Evolutionary conservation across 495 filamentous ascomycete species (phyloP).

Genomic region (Lasiosphaeris hirsuta): DNA sequence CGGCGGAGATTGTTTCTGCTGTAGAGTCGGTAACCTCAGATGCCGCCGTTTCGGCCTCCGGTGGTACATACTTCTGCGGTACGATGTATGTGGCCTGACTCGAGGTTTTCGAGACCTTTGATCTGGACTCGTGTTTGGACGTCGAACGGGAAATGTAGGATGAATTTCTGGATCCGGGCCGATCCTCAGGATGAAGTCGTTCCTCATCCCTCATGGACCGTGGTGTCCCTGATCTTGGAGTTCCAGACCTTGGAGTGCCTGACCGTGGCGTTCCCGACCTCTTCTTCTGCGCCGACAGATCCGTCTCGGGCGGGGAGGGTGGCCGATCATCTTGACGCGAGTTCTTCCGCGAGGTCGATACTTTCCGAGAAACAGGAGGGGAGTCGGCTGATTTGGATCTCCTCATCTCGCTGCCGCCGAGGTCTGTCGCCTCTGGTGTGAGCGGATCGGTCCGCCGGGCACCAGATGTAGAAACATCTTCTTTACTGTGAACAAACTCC

Average conservation of each 20-base stretch:
- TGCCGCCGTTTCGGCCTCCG: not conserved
- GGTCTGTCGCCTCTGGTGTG: conserved; percentile 77
- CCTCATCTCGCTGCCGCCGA: conserved; percentile 52
- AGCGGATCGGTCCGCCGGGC: conserved; percentile 52
- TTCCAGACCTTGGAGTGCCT: conserved; percentile 16
- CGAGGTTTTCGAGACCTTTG: conserved; percentile 44
- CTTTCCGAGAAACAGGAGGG: conserved; percentile 20
- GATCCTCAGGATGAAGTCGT: conserved; percentile 22
- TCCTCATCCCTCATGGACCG: conserved; percentile 32
- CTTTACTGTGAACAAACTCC: conserved; percentile 55
- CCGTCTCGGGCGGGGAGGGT: conserved; percentile 55
- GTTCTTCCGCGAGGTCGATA: conserved; percentile 29
- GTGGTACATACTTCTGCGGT: conserved; percentile 19
- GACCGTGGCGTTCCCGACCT: conserved; percentile 35
- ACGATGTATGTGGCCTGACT: conserved; percentile 44
- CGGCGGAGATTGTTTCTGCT: conserved; percentile 33
- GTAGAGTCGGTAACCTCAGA: conserved; percentile 25
- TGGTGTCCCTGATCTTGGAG: conserved; percentile 26
- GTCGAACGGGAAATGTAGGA: conserved; percentile 40
- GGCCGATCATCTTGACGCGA: conserved; percentile 43
- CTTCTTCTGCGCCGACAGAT: conserved; percentile 46
- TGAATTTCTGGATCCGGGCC: conserved; percentile 38
- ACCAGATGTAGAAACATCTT: conserved; percentile 42
- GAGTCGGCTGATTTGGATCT: conserved; percentile 39
- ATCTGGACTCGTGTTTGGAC: conserved; percentile 46